Evolutionary conservation across 192 early-diverging fungal species (phyloP).

Genomic region (Umbelopsis ramanniana): DNA sequence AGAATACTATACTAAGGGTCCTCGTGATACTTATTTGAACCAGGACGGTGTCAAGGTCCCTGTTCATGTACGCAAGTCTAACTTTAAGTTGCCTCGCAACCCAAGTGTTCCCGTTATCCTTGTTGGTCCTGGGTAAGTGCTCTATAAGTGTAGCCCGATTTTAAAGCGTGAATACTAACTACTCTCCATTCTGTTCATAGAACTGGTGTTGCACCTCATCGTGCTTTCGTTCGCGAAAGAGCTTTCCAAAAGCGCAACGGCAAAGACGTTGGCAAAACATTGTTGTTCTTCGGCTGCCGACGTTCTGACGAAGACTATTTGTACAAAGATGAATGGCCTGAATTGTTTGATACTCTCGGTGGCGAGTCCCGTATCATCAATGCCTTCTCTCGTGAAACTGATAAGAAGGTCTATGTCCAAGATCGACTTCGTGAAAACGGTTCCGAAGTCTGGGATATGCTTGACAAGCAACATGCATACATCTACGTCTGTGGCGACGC

Average conservation of each 20-base stretch:
- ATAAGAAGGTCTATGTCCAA: conserved; percentile 93
- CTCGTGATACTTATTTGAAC: conserved; percentile 34
- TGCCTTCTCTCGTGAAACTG: conserved; percentile 85
- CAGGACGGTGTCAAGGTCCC: conserved; percentile 61
- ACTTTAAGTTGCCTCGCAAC: conserved; percentile 87
- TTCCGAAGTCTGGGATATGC: conserved; percentile 79
- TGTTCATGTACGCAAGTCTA: conserved; percentile 86
- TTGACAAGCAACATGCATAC: conserved; percentile 68
- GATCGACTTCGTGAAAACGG: conserved; percentile 78
- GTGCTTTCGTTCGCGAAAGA: conserved; percentile 93
- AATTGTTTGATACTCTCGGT: conserved; percentile 61
- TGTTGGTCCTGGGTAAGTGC: conserved; percentile 83
- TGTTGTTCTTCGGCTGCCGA: conserved; percentile 95
- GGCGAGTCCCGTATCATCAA: conserved; percentile 73
- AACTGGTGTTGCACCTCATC: conserved; percentile 97
- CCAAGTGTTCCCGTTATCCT: conserved; percentile 82
- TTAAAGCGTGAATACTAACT: not conserved
- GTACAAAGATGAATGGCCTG: conserved; percentile 82
- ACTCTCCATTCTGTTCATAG: not conserved
- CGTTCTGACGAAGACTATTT: conserved; percentile 82
- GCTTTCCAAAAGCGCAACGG: conserved; percentile 59
- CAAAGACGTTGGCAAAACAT: conserved; percentile 75
- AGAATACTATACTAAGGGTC: conserved; percentile 41
- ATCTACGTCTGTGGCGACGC: conserved; percentile 97
- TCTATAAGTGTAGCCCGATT: not conserved